phyloP scores from a whole-genome alignment of 257 asterid genomes.

The Solanum ossicruentum region DNA sequence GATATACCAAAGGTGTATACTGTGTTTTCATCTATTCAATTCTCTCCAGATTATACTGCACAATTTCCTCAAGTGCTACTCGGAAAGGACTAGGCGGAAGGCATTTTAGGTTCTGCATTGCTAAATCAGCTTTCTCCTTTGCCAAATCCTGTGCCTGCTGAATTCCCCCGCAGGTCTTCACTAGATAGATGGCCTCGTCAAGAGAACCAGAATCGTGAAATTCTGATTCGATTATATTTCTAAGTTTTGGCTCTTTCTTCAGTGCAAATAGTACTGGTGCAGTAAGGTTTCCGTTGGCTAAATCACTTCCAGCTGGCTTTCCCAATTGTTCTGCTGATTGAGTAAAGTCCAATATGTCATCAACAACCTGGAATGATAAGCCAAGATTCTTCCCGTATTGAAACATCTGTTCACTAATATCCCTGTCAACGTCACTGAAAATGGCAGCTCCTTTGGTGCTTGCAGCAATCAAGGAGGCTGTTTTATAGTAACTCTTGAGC shows the following conservation, averaged over 20 bases:
- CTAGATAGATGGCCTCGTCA: slow-evolving; percentile 58
- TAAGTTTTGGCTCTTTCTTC: slow-evolving; percentile 46
- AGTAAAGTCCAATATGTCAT: slow-evolving; percentile 81
- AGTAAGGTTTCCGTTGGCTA: slow-evolving; percentile 72
- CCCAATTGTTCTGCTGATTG: slow-evolving; percentile 90
- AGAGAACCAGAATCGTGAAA: slow-evolving; percentile 73
- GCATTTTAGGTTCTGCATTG: slow-evolving; percentile 51
- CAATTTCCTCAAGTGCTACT: slow-evolving; percentile 52
- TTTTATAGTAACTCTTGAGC: slow-evolving; percentile 86
- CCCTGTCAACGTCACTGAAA: slow-evolving; percentile 52
- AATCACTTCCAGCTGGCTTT: slow-evolving; percentile 86
- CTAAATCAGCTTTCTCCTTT: slow-evolving; percentile 51
- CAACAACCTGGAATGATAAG: slow-evolving; percentile 81
- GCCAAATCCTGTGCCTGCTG: slow-evolving; percentile 72
- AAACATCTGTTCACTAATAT: slow-evolving; percentile 55
- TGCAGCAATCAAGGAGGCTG: slow-evolving; percentile 89
- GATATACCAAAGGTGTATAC: background rate
- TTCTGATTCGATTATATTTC: slow-evolving; percentile 74
- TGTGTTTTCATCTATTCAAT: slow-evolving; percentile 26
- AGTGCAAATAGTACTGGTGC: slow-evolving; percentile 85
- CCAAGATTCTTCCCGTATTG: slow-evolving; percentile 90
- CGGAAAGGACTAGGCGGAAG: slow-evolving; percentile 52
- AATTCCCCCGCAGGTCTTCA: slow-evolving; percentile 63
- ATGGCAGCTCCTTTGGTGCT: slow-evolving; percentile 91
- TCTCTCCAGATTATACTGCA: slow-evolving; percentile 64